Conservation (phyloP, 805 yeast species). For the Zygoascus bituminiphila region DNA sequence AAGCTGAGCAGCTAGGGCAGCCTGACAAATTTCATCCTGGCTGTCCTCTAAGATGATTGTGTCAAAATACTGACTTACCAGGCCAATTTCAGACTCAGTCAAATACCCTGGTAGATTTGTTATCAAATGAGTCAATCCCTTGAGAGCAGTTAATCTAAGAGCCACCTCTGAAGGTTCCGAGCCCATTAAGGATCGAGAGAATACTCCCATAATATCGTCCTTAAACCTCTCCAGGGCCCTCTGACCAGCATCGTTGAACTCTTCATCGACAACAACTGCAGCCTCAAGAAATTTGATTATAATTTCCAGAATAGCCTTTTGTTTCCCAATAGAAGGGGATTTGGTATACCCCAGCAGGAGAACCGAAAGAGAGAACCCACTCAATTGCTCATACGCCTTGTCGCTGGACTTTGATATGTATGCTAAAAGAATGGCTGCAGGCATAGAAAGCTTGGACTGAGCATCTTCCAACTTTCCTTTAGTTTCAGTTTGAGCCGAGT, state of each 20-base stretch:
- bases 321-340: conserved; percentile 37
- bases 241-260: conserved; percentile 10
- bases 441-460: conserved; percentile 48
- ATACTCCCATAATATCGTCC: conserved; percentile 57
- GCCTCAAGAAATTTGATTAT: conserved; percentile 51
- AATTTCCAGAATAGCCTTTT: conserved; percentile 51
- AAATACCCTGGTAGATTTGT: conserved; percentile 44
- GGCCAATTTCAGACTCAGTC: conserved; percentile 44
- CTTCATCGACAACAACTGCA: conserved; percentile 26
- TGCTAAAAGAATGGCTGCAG: conserved; percentile 53
- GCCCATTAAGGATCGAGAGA: conserved; percentile 62
- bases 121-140: conserved; percentile 50
- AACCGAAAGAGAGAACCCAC: conserved; percentile 34
- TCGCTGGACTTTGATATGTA: conserved; percentile 43
- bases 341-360: conserved; percentile 31
- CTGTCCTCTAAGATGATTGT: conserved; percentile 50
- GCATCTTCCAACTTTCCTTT: conserved; percentile 42
- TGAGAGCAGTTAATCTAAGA: conserved; percentile 55
- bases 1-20: conserved; percentile 48
- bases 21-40: conserved; percentile 44
- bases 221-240: conserved; percentile 42
- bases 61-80: conserved; percentile 55
- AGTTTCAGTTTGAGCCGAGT: conserved; percentile 34
- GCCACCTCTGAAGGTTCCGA: conserved; percentile 63
- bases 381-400: conserved; percentile 35